Evolutionary conservation across 2,329 filamentous ascomycete species (phyloP), one percentile per base, ranked within the genome.

Genomic region (Fusarium marasasianum): DNA sequence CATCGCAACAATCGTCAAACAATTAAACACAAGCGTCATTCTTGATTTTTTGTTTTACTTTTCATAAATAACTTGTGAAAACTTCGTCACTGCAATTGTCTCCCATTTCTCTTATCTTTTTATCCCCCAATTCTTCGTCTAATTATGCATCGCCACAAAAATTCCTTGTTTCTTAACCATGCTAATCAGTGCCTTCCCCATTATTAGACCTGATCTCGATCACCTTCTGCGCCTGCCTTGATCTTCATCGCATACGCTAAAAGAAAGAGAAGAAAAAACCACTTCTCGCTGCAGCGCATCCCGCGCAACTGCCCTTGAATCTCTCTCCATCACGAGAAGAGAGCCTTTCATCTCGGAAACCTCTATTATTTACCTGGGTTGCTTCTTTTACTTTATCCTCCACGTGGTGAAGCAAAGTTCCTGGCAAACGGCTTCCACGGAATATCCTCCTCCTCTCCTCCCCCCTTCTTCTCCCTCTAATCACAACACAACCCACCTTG

Each of bases 401-500:
- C 29, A 56, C 71, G 73, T 75, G 76, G 73, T 71, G 37, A 69
- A 70, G 76, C 69, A 26, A 63, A 67, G 76, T 64, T 70, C 54
- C 58, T 72, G 45, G 57, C 54, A 72, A 69, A 47, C 41, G 47
- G 75, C 76, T 76, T 77, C 70, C 76, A 66, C 74, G 71, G 71
- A 73, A 59, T 64, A 78, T 71, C 76, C 53, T 63, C 35, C 29
- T 63, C 65, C 43, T 41, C 68, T 53, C 58, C 59, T 40, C 62
- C 41, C 38, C 40, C 47, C 60, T 54, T 57, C 57, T 43, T 56
- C 55, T 69, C 65, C 51, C 55, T 63, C 60, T 54, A 64, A 66
- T 61, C 50, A 58, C 50, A 61, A 64, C 43, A 65, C 41, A 63
- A 69, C 75, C 79, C 75, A 75, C 70, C 69, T 78, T 82, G 82